phyloP scores from a whole-genome alignment of 305 asterid species.

The Fraxinus platypoda region DNA sequence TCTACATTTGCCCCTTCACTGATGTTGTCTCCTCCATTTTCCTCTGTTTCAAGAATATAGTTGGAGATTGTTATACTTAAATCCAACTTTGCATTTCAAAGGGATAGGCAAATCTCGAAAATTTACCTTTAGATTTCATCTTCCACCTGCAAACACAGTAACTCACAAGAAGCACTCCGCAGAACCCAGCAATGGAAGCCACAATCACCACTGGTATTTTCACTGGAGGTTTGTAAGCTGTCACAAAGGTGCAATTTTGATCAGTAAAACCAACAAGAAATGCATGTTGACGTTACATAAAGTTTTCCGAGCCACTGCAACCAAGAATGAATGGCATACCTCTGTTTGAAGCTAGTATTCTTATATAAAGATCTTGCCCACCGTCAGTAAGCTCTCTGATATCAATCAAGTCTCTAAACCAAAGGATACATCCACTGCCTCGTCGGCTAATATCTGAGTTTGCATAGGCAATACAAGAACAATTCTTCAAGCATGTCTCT shows the following conservation, averaged over 20 bases:
- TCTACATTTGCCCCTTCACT: constrained; percentile 28
- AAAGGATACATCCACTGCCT: constrained; percentile 48
- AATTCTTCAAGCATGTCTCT: constrained; percentile 43
- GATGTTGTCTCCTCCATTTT: constrained; percentile 17
- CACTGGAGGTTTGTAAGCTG: constrained; percentile 26
- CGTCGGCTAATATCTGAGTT: constrained; percentile 35
- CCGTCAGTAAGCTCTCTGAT: constrained; percentile 32
- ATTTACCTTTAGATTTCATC: constrained; percentile 33
- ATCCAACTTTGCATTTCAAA: constrained; percentile 12
- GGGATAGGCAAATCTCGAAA: not conserved
- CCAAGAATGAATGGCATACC: constrained; percentile 20
- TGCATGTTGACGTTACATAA: not conserved
- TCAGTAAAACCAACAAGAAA: constrained; percentile 5
- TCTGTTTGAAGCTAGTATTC: constrained; percentile 30
- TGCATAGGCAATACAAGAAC: constrained; percentile 57
- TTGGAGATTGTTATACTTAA: not conserved
- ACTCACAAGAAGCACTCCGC: constrained; percentile 25
- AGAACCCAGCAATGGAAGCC: constrained; percentile 23
- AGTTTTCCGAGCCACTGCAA: not conserved
- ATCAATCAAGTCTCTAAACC: constrained; percentile 53
- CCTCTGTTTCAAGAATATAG: constrained; percentile 22
- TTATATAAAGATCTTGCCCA: constrained; percentile 47
- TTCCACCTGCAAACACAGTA: constrained; percentile 25
- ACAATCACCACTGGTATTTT: constrained; percentile 10
- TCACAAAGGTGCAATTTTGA: constrained; percentile 1